phyloP scores from a whole-genome alignment of 2,329 filamentous ascomycete species.

The Fusarium gaditjirri region DNA sequence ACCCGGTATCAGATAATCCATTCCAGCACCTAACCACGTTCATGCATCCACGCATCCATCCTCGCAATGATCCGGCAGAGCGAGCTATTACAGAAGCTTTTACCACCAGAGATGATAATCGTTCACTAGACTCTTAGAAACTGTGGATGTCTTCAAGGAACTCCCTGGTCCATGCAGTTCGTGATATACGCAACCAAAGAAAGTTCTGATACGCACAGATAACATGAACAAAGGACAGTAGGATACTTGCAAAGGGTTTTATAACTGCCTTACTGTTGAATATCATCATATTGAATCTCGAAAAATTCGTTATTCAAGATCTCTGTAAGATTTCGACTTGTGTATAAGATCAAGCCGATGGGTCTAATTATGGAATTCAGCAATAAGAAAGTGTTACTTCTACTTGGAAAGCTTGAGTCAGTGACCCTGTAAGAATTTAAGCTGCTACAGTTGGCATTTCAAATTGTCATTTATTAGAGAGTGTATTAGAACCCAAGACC shows the following conservation, averaged over 20 bases:
- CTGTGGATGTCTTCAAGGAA: conserved; percentile 12
- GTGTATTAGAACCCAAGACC: not conserved
- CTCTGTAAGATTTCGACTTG: not conserved
- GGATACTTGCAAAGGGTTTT: not conserved
- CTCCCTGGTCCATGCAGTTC: conserved; percentile 1
- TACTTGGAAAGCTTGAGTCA: not conserved
- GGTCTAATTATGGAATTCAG: not conserved
- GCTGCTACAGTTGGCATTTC: not conserved
- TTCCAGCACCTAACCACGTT: not conserved
- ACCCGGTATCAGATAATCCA: conserved; percentile 5
- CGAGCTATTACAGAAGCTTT: conserved; percentile 7
- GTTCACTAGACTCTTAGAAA: not conserved
- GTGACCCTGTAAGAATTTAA: not conserved
- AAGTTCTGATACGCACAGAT: not conserved
- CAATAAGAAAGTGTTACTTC: not conserved
- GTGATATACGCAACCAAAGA: not conserved
- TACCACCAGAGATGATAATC: not conserved
- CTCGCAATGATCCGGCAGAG: conserved; percentile 13
- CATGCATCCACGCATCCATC: not conserved
- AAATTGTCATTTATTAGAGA: not conserved
- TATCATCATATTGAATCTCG: not conserved
- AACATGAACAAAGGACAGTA: not conserved
- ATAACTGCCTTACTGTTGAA: not conserved
- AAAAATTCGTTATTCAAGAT: not conserved
- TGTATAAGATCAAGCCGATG: not conserved